Evolutionary conservation across 306 rosid genomes (phyloP).

Genomic region (Citrullus colocynthis): DNA sequence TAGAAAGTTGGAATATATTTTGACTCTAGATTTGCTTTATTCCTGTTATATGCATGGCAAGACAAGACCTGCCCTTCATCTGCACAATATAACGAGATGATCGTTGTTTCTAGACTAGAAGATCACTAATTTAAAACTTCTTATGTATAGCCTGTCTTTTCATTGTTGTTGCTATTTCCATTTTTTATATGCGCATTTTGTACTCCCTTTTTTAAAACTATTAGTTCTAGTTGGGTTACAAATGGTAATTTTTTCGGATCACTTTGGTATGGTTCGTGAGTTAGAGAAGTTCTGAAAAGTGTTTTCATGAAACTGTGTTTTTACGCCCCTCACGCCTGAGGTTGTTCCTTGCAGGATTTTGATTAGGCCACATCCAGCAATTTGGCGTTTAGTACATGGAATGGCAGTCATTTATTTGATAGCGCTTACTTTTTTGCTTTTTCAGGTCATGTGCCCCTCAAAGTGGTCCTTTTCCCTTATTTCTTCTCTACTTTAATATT

Average conservation of each 20-base stretch:
- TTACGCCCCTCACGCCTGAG: not conserved
- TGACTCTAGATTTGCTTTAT: not conserved
- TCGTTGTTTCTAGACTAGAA: not conserved
- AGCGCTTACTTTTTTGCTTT: conserved; percentile 90
- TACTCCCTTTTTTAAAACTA: not conserved
- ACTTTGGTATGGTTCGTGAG: not conserved
- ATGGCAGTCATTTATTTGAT: conserved; percentile 96
- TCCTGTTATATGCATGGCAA: not conserved
- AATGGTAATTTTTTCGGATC: not conserved
- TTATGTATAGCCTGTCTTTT: not conserved
- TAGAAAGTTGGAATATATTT: not conserved
- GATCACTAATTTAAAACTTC: not conserved
- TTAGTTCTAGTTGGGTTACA: not conserved
- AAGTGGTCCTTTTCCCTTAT: not conserved
- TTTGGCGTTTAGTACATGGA: conserved; percentile 98
- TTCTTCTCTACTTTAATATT: not conserved
- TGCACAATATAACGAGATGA: not conserved
- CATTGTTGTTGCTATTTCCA: not conserved
- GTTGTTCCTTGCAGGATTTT: conserved; percentile 56
- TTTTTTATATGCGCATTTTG: not conserved
- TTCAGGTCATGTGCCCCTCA: conserved; percentile 43
- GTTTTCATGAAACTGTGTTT: not conserved
- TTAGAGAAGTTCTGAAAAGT: not conserved
- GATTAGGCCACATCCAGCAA: conserved; percentile 97
- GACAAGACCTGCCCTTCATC: not conserved